Evolutionary conservation across 73 alveolate species (phyloP), one percentile per base, ranked within the genome.

Genomic region (Paramecium biaurelia): DNA sequence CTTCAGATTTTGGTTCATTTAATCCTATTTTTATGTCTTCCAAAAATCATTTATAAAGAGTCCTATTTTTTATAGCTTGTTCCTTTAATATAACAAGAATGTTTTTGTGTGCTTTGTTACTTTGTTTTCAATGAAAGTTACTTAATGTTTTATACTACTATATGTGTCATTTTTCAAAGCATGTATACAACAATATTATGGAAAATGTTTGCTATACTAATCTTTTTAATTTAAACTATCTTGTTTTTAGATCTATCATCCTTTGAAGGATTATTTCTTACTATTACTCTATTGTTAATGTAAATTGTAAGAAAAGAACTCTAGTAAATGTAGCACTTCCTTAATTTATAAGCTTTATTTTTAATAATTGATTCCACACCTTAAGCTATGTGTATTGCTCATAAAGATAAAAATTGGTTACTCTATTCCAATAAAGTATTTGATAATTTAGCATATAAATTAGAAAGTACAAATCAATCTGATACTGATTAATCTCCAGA

Each of bases 401-500:
- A 74, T 37, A 74, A 74, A 18, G 58, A 37, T 41, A 74, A 74
- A n/a, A 74, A 74, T 34, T 41, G 59, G 87, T 41, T 74, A n/a
- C 67, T 74, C 37, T 74, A 37, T 12, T 74, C 87, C 57, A 74
- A 74, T 15, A 74, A 74, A 37, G 57, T 74, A 23, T 74, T 37
- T 74, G 57, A 74, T 8, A 74, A 74, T 24, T 41, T 74, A 34
- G 87, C 87, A 32, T 21, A 34, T 28, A 74, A 74, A 41, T 74
- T 74, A 74, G 87, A 74, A 5, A 41, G 38, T 74, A 24, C 37
- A 74, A 37, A 74, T 37, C 37, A 34, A 14, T 23, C 59, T 12
- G 87, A 74, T 5, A 74, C 87, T 18, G 87, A 74, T 30, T 24
- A 67, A 74, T 74, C 87, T 28, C 87, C 87, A 74, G 59, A 41